Conservation (phyloP, 2,329 filamentous ascomycete species). For the Aspergillus felis region DNA sequence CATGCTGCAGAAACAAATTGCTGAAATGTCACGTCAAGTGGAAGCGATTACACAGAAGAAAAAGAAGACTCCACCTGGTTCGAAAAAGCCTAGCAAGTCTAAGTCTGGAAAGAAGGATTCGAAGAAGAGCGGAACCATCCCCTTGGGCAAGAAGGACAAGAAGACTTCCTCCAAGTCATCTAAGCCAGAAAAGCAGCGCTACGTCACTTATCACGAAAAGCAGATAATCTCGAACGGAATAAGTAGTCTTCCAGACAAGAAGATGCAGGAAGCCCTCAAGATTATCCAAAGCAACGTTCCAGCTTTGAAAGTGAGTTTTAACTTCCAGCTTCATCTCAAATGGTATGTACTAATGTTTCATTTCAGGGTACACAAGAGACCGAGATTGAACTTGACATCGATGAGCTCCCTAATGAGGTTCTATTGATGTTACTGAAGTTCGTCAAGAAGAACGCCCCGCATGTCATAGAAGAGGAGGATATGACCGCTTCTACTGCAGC, state of each 20-base stretch:
- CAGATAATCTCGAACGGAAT: constrained; percentile 86
- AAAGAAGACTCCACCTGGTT: constrained; percentile 52
- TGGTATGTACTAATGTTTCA: constrained; percentile 8
- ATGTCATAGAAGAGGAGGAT: constrained; percentile 42
- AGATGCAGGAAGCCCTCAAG: constrained; percentile 74
- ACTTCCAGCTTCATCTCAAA: neutral
- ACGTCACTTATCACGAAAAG: constrained; percentile 77
- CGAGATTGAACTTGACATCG: constrained; percentile 48
- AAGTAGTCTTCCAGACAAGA: constrained; percentile 70
- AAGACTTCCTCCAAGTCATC: constrained; percentile 34
- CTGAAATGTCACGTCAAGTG: constrained; percentile 67
- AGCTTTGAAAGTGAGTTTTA: constrained; percentile 57
- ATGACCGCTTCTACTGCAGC: constrained; percentile 26
- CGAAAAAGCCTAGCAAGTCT: constrained; percentile 45
- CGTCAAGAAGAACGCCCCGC: constrained; percentile 45
- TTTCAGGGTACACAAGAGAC: constrained; percentile 41
- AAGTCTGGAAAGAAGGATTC: constrained; percentile 28
- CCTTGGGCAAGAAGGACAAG: constrained; percentile 57
- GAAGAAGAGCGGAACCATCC: constrained; percentile 38
- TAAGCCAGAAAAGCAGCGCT: constrained; percentile 53
- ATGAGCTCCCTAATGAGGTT: constrained; percentile 47
- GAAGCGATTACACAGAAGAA: constrained; percentile 56
- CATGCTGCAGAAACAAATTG: constrained; percentile 67
- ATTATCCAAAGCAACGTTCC: constrained; percentile 85
- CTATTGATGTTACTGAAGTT: constrained; percentile 44